A percentile compares a stretch with the other conserved stretches of the same genome.
Conservation (phyloP, 2,329 filamentous ascomycete species). For the Verticillium tricorpus region DNA sequence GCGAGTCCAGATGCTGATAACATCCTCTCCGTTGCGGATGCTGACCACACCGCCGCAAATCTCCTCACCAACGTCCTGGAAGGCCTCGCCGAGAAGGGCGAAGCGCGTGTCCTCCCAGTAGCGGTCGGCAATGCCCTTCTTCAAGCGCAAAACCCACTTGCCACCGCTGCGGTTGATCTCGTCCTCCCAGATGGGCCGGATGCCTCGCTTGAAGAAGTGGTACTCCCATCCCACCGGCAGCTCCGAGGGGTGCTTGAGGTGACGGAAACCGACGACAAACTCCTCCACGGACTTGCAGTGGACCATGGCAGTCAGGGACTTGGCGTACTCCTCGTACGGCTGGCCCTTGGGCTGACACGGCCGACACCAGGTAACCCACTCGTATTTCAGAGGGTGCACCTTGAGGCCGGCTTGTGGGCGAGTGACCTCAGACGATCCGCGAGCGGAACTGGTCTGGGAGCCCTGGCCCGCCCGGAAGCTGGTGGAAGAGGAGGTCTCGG, state of each 20-base stretch:
- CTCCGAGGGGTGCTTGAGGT: slow-evolving; percentile 83
- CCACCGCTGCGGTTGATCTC: slow-evolving; percentile 94
- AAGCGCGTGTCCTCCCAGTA: slow-evolving; percentile 96
- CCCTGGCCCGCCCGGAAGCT: slow-evolving; percentile 4
- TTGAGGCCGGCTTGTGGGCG: slow-evolving; percentile 27
- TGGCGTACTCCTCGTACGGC: slow-evolving; percentile 84
- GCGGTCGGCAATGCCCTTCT: slow-evolving; percentile 93
- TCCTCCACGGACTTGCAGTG: slow-evolving; percentile 78
- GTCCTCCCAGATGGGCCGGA: slow-evolving; percentile 97
- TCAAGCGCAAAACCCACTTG: slow-evolving; percentile 95
- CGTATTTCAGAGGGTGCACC: slow-evolving; percentile 58
- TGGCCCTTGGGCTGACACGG: slow-evolving; percentile 96
- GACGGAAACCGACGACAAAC: slow-evolving; percentile 84
- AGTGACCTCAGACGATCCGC: slow-evolving; percentile 12
- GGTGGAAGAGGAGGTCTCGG: slow-evolving; percentile 56
- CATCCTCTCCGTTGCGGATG: slow-evolving; percentile 92
- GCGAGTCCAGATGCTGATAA: slow-evolving; percentile 95
- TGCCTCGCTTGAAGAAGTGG: slow-evolving; percentile 94
- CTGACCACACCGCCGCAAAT: slow-evolving; percentile 93
- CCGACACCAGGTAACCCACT: slow-evolving; percentile 96
- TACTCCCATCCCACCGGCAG: slow-evolving; percentile 94
- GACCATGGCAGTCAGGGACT: slow-evolving; percentile 85
- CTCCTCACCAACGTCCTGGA: slow-evolving; percentile 86
- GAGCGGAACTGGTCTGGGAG: slow-evolving; percentile 11
- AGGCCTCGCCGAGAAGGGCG: slow-evolving; percentile 90